These are phyloP conservation scores for Sclerotiophoma versabilis DNA, from an alignment of 2,329 filamentous ascomycete genomes.

Conservation along the genomic window DNA sequence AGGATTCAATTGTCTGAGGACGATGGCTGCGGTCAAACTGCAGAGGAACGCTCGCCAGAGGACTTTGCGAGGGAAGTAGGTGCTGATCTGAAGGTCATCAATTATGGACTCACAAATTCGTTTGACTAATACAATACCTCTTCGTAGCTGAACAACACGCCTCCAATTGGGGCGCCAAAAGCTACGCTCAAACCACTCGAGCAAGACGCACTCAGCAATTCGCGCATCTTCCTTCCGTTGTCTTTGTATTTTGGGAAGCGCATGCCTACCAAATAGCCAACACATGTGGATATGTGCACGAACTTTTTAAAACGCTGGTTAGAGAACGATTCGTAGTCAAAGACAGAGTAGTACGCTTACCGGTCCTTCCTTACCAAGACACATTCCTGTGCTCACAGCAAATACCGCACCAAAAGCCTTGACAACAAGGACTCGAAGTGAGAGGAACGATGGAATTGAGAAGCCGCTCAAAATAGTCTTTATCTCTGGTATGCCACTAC, in stretches of 20 bases:
- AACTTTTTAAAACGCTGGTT: not conserved
- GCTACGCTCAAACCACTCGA: slow-evolving; percentile 66
- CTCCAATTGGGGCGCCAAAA: slow-evolving; percentile 68
- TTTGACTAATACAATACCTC: slow-evolving; percentile 44
- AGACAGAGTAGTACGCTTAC: not conserved
- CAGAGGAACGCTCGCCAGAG: slow-evolving; percentile 67
- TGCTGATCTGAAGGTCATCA: slow-evolving; percentile 53
- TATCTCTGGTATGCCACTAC: slow-evolving; percentile 67
- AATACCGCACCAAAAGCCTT: slow-evolving; percentile 67
- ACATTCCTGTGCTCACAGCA: slow-evolving; percentile 66
- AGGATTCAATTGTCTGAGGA: slow-evolving; percentile 65
- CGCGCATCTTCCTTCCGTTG: slow-evolving; percentile 65
- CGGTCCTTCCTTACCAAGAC: slow-evolving; percentile 67
- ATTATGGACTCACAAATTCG: not conserved
- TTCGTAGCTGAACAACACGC: slow-evolving; percentile 66
- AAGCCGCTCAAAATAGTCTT: slow-evolving; percentile 69
- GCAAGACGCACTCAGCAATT: slow-evolving; percentile 65
- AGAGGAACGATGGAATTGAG: slow-evolving; percentile 64
- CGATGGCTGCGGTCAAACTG: slow-evolving; percentile 62
- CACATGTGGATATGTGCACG: slow-evolving; percentile 67
- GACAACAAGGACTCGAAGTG: slow-evolving; percentile 62
- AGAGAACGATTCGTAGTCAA: not conserved
- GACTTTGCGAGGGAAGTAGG: slow-evolving; percentile 66
- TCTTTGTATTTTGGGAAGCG: slow-evolving; percentile 64
- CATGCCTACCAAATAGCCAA: slow-evolving; percentile 61